Percentiles rank a stretch among this genome's conserved stretches.
These are phyloP conservation scores for Citrullus amarus DNA, from an alignment of 306 rosid species.

Conservation along the genomic window DNA sequence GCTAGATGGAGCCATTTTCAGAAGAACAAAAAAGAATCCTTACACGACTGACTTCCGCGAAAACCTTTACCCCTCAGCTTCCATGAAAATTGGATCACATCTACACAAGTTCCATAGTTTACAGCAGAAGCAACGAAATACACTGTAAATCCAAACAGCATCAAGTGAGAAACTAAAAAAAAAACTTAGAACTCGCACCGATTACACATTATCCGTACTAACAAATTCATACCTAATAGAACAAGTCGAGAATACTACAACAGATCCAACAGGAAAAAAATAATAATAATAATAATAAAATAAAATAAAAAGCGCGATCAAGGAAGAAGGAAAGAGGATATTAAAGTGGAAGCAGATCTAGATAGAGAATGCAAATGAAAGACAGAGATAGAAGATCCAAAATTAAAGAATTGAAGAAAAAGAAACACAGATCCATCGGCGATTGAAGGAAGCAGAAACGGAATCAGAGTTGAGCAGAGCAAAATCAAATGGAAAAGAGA, in stretches of 20 bases:
- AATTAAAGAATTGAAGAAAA: not conserved
- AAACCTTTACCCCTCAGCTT: constrained; percentile 23
- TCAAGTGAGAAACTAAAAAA: not conserved
- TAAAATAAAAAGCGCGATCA: not conserved
- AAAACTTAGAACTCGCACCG: not conserved
- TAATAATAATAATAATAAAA: no score
- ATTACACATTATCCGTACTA: not conserved
- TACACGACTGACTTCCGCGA: not conserved
- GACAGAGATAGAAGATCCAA: not conserved
- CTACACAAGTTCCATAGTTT: constrained; percentile 10
- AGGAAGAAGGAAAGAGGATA: not conserved
- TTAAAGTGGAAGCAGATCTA: not conserved
- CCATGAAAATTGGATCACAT: constrained; percentile 17
- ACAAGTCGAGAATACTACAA: constrained; percentile 12
- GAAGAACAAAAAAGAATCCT: not conserved
- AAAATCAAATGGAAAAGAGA: not conserved
- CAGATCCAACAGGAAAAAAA: not conserved
- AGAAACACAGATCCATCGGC: constrained; percentile 7
- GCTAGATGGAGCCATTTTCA: constrained; percentile 42
- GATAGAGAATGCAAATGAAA: constrained; percentile 5
- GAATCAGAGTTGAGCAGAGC: not conserved
- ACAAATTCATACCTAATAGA: not conserved
- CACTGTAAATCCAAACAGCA: constrained; percentile 6
- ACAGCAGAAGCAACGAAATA: constrained; percentile 6
- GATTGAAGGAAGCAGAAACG: not conserved